These are phyloP conservation scores for Actinomortierella ambigua DNA, from an alignment of 371 early-diverging fungal species.

Conservation along the genomic window DNA sequence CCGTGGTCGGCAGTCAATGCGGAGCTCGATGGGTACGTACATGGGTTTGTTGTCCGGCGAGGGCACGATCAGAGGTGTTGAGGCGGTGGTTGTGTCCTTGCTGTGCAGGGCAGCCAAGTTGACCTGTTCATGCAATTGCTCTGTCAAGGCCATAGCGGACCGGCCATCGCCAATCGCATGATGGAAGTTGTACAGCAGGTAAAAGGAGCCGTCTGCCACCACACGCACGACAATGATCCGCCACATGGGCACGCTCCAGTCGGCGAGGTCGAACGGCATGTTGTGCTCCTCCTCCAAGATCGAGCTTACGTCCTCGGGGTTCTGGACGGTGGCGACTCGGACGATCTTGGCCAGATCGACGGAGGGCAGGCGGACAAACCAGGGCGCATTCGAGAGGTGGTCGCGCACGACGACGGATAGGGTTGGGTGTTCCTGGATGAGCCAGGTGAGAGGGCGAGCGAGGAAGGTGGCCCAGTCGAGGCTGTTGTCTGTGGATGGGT, in stretches of 20 bases:
- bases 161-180: constrained; percentile 19
- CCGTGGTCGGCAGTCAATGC: constrained; percentile 26
- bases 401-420: constrained; percentile 20
- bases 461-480: constrained; percentile 22
- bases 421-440: constrained; percentile 17
- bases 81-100: too few species aligned
- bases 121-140: constrained; percentile 10
- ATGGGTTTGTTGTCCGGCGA: constrained; percentile 7
- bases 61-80: too few species aligned
- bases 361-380: constrained; percentile 15
- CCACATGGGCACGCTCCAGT: constrained; percentile 26
- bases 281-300: constrained; percentile 36
- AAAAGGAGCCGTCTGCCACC: not conserved
- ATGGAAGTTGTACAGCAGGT: constrained; percentile 13
- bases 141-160: constrained; percentile 13
- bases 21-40: constrained; percentile 26
- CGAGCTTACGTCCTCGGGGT: not conserved
- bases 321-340: constrained; percentile 7
- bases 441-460: constrained; percentile 6
- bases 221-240: constrained; percentile 17
- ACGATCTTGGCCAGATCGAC: constrained; percentile 12
- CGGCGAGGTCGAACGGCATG: constrained; percentile 22
- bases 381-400: constrained; percentile 21
- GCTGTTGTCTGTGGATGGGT: not conserved
- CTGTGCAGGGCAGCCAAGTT: too few species aligned